Evolutionary conservation across 371 early-diverging fungal species (phyloP), one percentile per base, ranked within the genome.

Genomic region (Circinella minor): DNA sequence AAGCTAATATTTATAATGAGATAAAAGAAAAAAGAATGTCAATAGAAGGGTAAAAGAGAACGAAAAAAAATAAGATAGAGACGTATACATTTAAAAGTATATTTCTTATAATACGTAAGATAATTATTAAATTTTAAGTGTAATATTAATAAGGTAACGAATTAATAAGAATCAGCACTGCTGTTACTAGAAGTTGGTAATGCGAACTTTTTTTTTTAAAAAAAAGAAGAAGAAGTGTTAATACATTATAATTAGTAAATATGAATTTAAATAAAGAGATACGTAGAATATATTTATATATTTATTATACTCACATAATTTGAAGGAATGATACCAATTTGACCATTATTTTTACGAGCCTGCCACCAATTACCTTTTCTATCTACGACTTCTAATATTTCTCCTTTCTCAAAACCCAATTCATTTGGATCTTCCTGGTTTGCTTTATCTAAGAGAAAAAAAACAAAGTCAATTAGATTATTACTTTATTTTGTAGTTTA

Each of bases 341-440:
- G 74, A 34, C 95, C 95, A 72, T 93, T 89, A 54, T 82, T 78
- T 69, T 90, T 90, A 66, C 89, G 88, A 57, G 92, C 96, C 77
- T 94, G 92, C 96, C 96, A 96, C 96, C 96, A 96, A 73, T 94
- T 94, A 75, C 96, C 96, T 78, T 92, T 90, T 76, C 86, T 89
- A 77, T 95, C 94, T 13, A 92, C 78, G 48, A 96, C 87, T 55
- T 93, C 91, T 77, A 96, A 74, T 5, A 89, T 72, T 66, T 96
- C 95, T 70, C 92, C 93, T 81, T 94, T 94, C 15, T 70, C 74
- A 76, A 96, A 94, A 13, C 90, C 87, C 13, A 96, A 78, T 77
- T 96, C 97, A 72, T 91, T 93, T 27, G 92, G 90, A 81, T 96
- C 97, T 43, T 91, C 91, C 3, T 90, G 86, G 81, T 89, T 93